phyloP scores from a whole-genome alignment of 2,329 filamentous ascomycete genomes.

The Aspergillus sclerotialis region DNA sequence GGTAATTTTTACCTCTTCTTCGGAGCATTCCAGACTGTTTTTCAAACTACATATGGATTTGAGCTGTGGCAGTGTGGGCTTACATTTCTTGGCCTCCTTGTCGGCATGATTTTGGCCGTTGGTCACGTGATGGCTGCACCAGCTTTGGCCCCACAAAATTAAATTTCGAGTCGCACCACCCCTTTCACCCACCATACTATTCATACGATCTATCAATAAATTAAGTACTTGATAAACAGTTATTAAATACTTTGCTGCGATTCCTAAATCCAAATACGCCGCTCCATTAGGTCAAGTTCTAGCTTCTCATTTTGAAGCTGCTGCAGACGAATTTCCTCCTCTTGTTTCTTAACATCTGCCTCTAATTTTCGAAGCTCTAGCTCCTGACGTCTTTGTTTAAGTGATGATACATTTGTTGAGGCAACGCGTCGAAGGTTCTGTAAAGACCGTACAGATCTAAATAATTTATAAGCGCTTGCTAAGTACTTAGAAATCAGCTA shows the following conservation, averaged over 20 bases:
- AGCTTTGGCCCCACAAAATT: too few species aligned
- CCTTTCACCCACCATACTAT: too few species aligned
- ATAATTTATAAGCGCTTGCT: not conserved
- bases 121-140: too few species aligned
- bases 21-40: conserved; percentile 77
- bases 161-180: too few species aligned
- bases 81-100: conserved; percentile 56
- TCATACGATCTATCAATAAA: too few species aligned
- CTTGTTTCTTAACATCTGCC: not conserved
- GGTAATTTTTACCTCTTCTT: conserved; percentile 89
- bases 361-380: not conserved
- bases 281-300: not conserved
- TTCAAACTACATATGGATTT: conserved; percentile 66
- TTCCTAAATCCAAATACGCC: not conserved
- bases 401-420: not conserved
- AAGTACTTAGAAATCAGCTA: not conserved
- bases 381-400: conserved; percentile 1
- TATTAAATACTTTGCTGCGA: not conserved
- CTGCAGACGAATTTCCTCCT: not conserved
- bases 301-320: conserved; percentile 1
- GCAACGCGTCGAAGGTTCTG: not conserved
- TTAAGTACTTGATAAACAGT: not conserved
- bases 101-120: conserved; percentile 42
- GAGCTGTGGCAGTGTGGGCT: conserved; percentile 73
- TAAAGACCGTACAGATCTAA: not conserved